A percentile compares a stretch with the other conserved stretches of the same genome.
phyloP scores from a whole-genome alignment of 2,329 filamentous ascomycete species.

The Aspergillus fumigatus region DNA sequence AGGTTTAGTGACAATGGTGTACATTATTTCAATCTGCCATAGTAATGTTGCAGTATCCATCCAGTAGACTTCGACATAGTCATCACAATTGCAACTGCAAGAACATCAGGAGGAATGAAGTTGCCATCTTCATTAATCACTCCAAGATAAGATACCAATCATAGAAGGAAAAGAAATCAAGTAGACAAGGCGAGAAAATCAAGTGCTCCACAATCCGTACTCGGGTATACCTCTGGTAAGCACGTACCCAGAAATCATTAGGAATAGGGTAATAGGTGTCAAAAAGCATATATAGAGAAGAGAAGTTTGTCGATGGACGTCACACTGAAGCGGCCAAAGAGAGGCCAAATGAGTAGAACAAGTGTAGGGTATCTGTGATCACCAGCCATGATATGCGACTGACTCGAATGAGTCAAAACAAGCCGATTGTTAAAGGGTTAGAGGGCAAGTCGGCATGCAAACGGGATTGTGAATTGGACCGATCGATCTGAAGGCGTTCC shows the following conservation, averaged over 20 bases:
- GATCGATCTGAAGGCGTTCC: neutral
- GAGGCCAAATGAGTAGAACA: neutral
- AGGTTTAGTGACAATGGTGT: neutral
- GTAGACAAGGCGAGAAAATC: neutral
- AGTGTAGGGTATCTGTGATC: conserved; percentile 9
- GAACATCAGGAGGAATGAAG: neutral
- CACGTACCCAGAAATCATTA: conserved; percentile 11
- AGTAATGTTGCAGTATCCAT: neutral
- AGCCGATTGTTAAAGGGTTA: neutral
- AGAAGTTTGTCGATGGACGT: neutral
- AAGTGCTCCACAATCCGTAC: neutral
- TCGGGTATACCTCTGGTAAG: conserved; percentile 1
- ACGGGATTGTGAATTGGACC: no score
- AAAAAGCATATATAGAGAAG: conserved; percentile 19
- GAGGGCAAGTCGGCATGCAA: neutral
- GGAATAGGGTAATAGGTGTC: conserved; percentile 6
- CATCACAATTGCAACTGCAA: neutral
- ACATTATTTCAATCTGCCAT: neutral
- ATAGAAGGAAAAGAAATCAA: neutral
- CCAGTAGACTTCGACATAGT: neutral
- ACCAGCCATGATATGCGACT: neutral
- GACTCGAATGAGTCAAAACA: neutral
- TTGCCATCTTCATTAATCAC: neutral
- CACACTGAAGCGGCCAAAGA: conserved; percentile 9
- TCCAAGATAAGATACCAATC: neutral